Base-by-base conservation (phyloP, 179 eudicot species). In the Beta corolliflora region DNA sequence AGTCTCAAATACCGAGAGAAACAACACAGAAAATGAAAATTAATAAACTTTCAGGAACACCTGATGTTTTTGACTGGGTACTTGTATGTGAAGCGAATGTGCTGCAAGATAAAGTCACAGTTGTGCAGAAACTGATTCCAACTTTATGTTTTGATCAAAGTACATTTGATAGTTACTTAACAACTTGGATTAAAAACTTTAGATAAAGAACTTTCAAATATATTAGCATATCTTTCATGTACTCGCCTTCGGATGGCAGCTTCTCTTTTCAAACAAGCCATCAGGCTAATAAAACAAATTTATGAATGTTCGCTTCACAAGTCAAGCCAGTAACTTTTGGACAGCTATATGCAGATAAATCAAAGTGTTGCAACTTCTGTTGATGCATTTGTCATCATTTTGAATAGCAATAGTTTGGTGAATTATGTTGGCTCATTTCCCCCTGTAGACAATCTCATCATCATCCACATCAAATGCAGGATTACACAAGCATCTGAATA, bases 401-500 rank as follows among this genome's bases (percentile, higher is more conserved):
- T 48, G 76, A 63, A 31, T 2, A 5, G 65, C 72, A 68, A 21
- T 63, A 41, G 23, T 25, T 36, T 61, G 15, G 46, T 23, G 25
- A 4, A 6, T 36, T 59, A 7, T 46, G 19, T n/a, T 13, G 41
- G 21, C 4, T 89, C 81, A 89, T 89, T 88, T 95, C 80, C 90
- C 91, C 58, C 83, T 89, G 87, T 93, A 93, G 16, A 91, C 94
- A 73, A 93, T 93, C 88, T 95, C 98, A 6, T 92, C 98, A 67
- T 95, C 98, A 74, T 95, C 98, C 46, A 95, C 98, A 78, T 93
- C 90, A 58, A 88, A 92, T 18, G 97, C 97, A 9, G 98, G 98
- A 77, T 89, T 95, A 77, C 98, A 95, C 45, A 95, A 90, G 80
- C 98, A 95, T 83, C 98, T 88, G 84, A 95, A 95, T 45, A 93